Percentiles rank a stretch among this genome's conserved stretches.
Conservation (phyloP, 2,329 filamentous ascomycete species). For the Aspergillus ibericus region DNA sequence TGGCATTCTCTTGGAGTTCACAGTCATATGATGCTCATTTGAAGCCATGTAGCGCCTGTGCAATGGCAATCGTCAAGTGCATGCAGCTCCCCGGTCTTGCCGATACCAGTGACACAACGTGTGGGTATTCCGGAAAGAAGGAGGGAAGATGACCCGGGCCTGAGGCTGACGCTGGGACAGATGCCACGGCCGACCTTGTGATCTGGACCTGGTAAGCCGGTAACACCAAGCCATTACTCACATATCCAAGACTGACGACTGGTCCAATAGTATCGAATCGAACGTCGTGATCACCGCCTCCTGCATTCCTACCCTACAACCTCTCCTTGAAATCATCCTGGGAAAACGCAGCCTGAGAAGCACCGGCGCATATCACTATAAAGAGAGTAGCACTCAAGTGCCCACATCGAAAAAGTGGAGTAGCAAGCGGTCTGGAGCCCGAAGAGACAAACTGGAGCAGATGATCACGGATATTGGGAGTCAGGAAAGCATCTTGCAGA, state of each 20-base stretch:
- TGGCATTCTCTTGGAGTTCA: not conserved
- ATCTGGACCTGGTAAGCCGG: conserved; percentile 49
- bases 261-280: conserved; percentile 28
- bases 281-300: conserved; percentile 35
- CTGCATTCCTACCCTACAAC: conserved; percentile 36
- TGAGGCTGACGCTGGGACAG: conserved; percentile 7
- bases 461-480: conserved; percentile 22
- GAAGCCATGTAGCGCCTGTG: conserved; percentile 29
- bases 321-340: conserved; percentile 30
- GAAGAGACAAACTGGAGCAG: conserved; percentile 1
- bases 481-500: conserved; percentile 24
- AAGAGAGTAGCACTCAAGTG: conserved; percentile 7
- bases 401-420: not conserved
- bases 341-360: conserved; percentile 18
- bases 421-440: conserved; percentile 3
- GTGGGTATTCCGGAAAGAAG: conserved; percentile 22
- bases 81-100: conserved; percentile 30
- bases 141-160: not conserved
- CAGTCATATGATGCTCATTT: not conserved
- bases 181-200: conserved; percentile 43
- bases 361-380: conserved; percentile 7
- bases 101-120: conserved; percentile 29
- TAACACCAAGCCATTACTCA: not conserved
- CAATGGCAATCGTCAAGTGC: conserved; percentile 35
- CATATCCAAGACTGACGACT: not conserved